Evolutionary conservation across 129 eudicot genomes (phyloP).

Genomic region (Oenanthe sinensis): DNA sequence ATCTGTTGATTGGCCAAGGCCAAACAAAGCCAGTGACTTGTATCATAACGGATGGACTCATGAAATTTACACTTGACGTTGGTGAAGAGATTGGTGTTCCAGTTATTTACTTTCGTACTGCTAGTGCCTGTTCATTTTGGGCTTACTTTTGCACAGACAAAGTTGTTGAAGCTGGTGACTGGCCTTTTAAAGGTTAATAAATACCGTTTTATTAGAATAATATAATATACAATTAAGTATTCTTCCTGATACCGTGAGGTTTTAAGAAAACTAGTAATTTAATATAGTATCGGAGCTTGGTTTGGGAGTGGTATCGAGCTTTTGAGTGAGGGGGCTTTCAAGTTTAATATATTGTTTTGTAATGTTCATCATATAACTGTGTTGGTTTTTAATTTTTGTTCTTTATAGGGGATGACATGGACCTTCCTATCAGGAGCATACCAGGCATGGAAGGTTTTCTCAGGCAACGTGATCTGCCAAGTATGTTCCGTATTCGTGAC

Average conservation of each 20-base stretch:
- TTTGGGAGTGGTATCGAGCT: too few relatives aligned
- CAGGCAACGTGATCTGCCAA: slow-evolving; percentile 9
- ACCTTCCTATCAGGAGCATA: not conserved
- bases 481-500: not conserved
- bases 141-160: not conserved
- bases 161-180: slow-evolving; percentile 9
- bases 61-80: slow-evolving; percentile 7
- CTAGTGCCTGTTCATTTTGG: slow-evolving; percentile 5
- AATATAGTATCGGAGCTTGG: too few relatives aligned
- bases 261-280: too few relatives aligned
- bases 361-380: too few relatives aligned
- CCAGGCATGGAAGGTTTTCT: slow-evolving; percentile 10
- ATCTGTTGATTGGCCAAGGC: not conserved
- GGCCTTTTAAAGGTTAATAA: not conserved
- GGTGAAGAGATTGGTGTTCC: slow-evolving; percentile 1
- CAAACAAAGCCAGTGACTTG: slow-evolving; percentile 14
- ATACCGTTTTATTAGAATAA: too few relatives aligned
- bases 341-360: too few relatives aligned
- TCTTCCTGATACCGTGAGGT: too few relatives aligned
- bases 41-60: slow-evolving; percentile 11
- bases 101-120: not conserved
- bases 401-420: not conserved
- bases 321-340: too few relatives aligned
- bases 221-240: too few relatives aligned
- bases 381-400: too few relatives aligned